A percentile compares a stretch with the other conserved stretches of the same genome.
phyloP scores from a whole-genome alignment of 306 rosid genomes.

The Arachis stenosperma region DNA sequence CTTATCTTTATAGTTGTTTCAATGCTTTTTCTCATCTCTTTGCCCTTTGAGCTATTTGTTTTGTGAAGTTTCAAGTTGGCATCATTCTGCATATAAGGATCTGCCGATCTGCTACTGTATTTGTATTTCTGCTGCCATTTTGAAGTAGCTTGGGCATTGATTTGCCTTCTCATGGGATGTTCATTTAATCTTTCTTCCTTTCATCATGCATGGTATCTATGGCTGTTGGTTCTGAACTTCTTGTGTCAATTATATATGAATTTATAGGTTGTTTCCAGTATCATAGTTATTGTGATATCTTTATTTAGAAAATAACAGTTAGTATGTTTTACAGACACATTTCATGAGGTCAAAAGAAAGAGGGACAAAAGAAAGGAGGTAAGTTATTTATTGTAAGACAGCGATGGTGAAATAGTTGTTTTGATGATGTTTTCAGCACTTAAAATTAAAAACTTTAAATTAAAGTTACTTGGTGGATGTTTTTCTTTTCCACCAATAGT shows the following conservation, averaged over 20 bases:
- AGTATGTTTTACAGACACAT: slow-evolving; percentile 67
- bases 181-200: slow-evolving; percentile 23
- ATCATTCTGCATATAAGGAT: slow-evolving; percentile 10
- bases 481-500: slow-evolving; percentile 12
- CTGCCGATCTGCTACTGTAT: slow-evolving; percentile 4
- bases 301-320: slow-evolving; percentile 12
- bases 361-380: slow-evolving; percentile 89
- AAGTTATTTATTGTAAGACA: slow-evolving; percentile 41
- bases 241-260: slow-evolving; percentile 5
- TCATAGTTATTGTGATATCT: slow-evolving; percentile 18
- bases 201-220: slow-evolving; percentile 1
- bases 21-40: slow-evolving; percentile 16
- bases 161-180: slow-evolving; percentile 17
- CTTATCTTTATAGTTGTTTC: slow-evolving; percentile 8
- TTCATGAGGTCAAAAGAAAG: slow-evolving; percentile 92
- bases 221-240: slow-evolving; percentile 22
- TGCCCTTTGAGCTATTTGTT: slow-evolving; percentile 20
- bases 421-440: slow-evolving; percentile 30
- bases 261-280: slow-evolving; percentile 9
- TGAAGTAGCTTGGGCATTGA: background rate
- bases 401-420: slow-evolving; percentile 30
- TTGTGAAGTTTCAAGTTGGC: slow-evolving; percentile 16
- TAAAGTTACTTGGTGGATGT: background rate
- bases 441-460: slow-evolving; percentile 6
- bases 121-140: background rate